Percentiles rank a stretch among this genome's conserved stretches.
Conservation (phyloP, 1,284 basidiomycete species). For the Malassezia brasiliensis region DNA sequence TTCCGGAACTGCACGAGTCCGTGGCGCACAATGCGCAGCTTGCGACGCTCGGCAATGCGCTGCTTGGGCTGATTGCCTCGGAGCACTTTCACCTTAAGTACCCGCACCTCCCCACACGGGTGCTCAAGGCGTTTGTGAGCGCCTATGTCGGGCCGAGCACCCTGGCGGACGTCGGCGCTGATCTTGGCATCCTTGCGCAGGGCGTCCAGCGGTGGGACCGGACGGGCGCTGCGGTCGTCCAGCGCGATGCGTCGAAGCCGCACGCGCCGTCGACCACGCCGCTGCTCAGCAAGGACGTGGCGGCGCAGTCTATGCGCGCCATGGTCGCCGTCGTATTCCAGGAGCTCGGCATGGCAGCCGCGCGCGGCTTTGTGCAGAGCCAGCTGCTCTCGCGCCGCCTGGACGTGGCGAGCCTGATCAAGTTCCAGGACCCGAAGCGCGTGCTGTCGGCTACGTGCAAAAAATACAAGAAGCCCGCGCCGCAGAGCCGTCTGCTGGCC, state of each 20-base stretch:
- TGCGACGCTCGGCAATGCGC: conserved; percentile 69
- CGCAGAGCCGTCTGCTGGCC: conserved; percentile 61
- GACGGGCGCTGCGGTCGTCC: conserved; percentile 48
- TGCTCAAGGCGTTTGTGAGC: conserved; percentile 77
- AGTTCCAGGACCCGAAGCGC: conserved; percentile 56
- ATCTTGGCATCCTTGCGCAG: conserved; percentile 47
- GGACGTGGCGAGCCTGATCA: conserved; percentile 66
- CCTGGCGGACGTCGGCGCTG: conserved; percentile 68
- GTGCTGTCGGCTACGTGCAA: conserved; percentile 44
- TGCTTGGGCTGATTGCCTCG: conserved; percentile 80
- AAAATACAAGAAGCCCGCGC: conserved; percentile 38
- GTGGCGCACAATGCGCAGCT: conserved; percentile 65
- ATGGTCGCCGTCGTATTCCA: conserved; percentile 55
- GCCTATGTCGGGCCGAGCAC: conserved; percentile 78
- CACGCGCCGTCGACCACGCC: conserved; percentile 39
- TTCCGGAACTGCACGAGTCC: conserved; percentile 5
- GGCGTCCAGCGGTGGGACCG: conserved; percentile 49
- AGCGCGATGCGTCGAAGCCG: background rate
- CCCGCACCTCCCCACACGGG: conserved; percentile 81
- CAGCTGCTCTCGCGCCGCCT: conserved; percentile 48
- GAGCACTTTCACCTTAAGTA: conserved; percentile 75
- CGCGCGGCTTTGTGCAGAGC: conserved; percentile 26
- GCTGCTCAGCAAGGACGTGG: conserved; percentile 32
- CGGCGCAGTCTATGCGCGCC: conserved; percentile 51
- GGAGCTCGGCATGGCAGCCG: conserved; percentile 49